These are phyloP conservation scores for Gynochthodes officinalis DNA, from an alignment of 257 asterid species.

Conservation along the genomic window DNA sequence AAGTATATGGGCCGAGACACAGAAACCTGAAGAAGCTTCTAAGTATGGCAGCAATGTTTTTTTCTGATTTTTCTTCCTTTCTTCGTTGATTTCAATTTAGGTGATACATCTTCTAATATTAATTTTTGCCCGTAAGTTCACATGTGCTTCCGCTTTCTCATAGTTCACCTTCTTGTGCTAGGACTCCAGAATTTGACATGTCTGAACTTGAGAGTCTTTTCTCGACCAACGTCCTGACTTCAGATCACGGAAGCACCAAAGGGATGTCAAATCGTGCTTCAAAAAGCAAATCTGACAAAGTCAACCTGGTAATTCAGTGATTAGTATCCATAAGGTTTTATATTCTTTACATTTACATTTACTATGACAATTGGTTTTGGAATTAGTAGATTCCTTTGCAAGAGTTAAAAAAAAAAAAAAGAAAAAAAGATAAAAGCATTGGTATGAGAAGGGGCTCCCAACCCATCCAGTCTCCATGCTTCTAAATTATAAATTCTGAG, in stretches of 20 bases:
- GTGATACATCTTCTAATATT: constrained; percentile 7
- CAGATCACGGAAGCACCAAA: constrained; percentile 35
- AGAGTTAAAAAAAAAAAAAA: no score
- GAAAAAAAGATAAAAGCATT: no score
- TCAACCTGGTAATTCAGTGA: constrained; percentile 54
- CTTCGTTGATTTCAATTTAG: not conserved
- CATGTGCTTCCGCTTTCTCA: not conserved
- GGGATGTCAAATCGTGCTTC: constrained; percentile 42
- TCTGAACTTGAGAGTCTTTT: constrained; percentile 85
- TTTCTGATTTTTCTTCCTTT: constrained; percentile 13
- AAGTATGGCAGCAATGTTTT: constrained; percentile 37
- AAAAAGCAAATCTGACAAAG: constrained; percentile 60
- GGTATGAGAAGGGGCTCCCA: not conserved
- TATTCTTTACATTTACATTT: not conserved
- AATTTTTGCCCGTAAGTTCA: not conserved
- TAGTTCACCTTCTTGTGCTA: constrained; percentile 20
- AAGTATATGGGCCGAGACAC: constrained; percentile 86
- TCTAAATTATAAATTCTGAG: not conserved
- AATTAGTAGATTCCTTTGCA: not conserved
- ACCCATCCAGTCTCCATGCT: not conserved
- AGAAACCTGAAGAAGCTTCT: constrained; percentile 70
- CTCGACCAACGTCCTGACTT: constrained; percentile 50
- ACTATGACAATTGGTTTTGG: not conserved
- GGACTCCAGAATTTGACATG: constrained; percentile 83
- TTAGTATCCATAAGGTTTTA: not conserved